These are phyloP conservation scores for Myriangium duriaei DNA, from an alignment of 2,329 filamentous ascomycete genomes.

Conservation along the genomic window DNA sequence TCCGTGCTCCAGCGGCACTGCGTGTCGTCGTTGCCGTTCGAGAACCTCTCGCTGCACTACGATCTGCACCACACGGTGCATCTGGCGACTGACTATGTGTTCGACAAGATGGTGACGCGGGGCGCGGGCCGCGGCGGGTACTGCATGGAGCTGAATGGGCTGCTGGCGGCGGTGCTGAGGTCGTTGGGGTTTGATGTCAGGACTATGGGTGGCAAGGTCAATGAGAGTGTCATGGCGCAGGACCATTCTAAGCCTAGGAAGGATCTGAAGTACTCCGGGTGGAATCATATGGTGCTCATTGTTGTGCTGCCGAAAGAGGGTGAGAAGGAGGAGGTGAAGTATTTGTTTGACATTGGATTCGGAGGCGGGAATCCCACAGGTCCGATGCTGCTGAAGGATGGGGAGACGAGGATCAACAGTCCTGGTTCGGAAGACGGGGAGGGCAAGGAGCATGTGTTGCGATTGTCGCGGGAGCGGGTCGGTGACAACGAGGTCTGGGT, in stretches of 20 bases:
- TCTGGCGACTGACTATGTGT: conserved; percentile 38
- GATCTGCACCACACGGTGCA: conserved; percentile 36
- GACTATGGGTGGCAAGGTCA: conserved; percentile 30
- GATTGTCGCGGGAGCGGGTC: conserved; percentile 3
- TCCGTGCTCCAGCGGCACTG: conserved; percentile 24
- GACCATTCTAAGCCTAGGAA: neutral
- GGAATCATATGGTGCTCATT: conserved; percentile 35
- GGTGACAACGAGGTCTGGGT: conserved; percentile 27
- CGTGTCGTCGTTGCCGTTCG: conserved; percentile 40
- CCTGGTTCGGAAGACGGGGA: conserved; percentile 18
- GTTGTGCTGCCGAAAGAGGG: conserved; percentile 24
- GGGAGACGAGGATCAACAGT: conserved; percentile 4
- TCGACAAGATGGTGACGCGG: conserved; percentile 38
- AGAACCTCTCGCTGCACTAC: conserved; percentile 45
- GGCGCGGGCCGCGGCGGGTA: conserved; percentile 40
- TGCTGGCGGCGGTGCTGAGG: conserved; percentile 40
- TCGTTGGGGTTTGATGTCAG: conserved; percentile 38
- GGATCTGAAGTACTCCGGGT: conserved; percentile 18
- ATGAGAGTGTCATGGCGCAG: conserved; percentile 13
- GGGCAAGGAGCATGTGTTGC: conserved; percentile 12
- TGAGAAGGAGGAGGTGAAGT: conserved; percentile 17
- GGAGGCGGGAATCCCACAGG: conserved; percentile 22
- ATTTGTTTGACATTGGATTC: conserved; percentile 33
- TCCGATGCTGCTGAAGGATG: conserved; percentile 26
- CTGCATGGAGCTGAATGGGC: conserved; percentile 47